Percentiles rank a stretch among this genome's conserved stretches.
These are phyloP conservation scores for Ceratobasidium theobromae DNA, from an alignment of 1,284 basidiomycete species.

Conservation along the genomic window DNA sequence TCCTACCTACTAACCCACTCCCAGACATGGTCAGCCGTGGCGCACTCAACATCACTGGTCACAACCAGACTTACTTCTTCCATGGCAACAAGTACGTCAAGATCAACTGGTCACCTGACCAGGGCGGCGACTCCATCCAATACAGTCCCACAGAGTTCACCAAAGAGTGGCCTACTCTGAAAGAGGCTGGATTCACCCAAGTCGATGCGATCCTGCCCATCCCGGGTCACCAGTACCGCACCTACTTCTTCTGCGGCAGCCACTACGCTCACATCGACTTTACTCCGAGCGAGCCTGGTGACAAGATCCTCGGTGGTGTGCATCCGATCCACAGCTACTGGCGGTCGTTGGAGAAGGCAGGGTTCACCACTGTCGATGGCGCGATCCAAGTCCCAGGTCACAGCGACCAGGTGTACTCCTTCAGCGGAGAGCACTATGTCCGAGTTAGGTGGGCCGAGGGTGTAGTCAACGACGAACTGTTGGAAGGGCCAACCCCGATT, in stretches of 20 bases:
- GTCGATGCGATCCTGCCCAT: constrained; percentile 22
- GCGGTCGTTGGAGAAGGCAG: neutral
- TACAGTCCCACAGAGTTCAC: constrained; percentile 16
- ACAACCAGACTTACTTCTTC: constrained; percentile 18
- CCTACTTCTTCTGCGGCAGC: constrained; percentile 9
- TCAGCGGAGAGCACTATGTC: neutral
- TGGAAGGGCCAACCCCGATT: neutral
- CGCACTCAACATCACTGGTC: constrained; percentile 7
- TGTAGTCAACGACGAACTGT: neutral
- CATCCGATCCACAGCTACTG: neutral
- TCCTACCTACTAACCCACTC: neutral
- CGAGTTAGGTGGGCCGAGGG: neutral
- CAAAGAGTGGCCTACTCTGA: constrained; percentile 14
- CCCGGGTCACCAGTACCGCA: constrained; percentile 1
- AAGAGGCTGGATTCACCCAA: neutral
- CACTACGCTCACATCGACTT: constrained; percentile 4
- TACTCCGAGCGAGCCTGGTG: neutral
- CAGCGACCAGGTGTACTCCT: constrained; percentile 4
- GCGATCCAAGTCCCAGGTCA: constrained; percentile 7
- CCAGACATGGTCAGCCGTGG: constrained; percentile 22
- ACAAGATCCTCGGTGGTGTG: neutral
- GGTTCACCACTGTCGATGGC: constrained; percentile 1
- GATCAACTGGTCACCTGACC: constrained; percentile 7
- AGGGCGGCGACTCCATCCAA: neutral
- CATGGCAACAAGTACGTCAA: constrained; percentile 29